phyloP scores from a whole-genome alignment of 73 alveolate species.

The Tetrahymena elliotti region DNA sequence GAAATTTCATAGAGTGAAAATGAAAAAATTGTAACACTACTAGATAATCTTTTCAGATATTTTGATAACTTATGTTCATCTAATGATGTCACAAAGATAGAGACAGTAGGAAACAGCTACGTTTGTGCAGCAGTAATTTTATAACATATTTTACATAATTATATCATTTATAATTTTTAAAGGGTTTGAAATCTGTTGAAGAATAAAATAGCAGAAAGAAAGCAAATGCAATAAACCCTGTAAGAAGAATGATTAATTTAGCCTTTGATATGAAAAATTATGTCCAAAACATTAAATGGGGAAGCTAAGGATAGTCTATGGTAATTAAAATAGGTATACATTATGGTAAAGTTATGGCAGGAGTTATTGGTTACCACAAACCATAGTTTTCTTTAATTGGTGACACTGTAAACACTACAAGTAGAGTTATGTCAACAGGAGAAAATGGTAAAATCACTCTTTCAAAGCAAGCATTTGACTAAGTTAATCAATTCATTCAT shows the following conservation, averaged over 20 bases:
- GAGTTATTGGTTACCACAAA: slow-evolving; percentile 41
- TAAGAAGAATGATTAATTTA: neutral
- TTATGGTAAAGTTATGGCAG: slow-evolving; percentile 38
- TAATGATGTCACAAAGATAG: slow-evolving; percentile 67
- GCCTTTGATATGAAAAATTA: neutral
- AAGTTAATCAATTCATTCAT: neutral
- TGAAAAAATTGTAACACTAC: neutral
- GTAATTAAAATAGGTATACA: slow-evolving; percentile 34
- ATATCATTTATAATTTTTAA: neutral
- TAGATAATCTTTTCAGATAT: slow-evolving; percentile 57
- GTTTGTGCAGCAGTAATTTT: slow-evolving; percentile 59
- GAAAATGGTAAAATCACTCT: slow-evolving; percentile 25
- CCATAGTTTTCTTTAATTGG: slow-evolving; percentile 43
- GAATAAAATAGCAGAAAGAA: slow-evolving; percentile 2
- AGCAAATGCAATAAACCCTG: neutral
- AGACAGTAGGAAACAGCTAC: slow-evolving; percentile 79
- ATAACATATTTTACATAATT: no score
- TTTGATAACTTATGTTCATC: slow-evolving; percentile 69
- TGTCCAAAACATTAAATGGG: neutral
- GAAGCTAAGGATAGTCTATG: neutral
- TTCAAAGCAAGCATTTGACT: slow-evolving; percentile 26
- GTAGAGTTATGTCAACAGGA: slow-evolving; percentile 38
- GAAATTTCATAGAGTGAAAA: slow-evolving; percentile 41
- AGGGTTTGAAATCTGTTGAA: neutral
- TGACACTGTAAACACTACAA: slow-evolving; percentile 37